Percentiles rank a stretch among this genome's conserved stretches.
Evolutionary conservation across 345 rosid genomes (phyloP).

Genomic region (Leavenworthia alabamica): DNA sequence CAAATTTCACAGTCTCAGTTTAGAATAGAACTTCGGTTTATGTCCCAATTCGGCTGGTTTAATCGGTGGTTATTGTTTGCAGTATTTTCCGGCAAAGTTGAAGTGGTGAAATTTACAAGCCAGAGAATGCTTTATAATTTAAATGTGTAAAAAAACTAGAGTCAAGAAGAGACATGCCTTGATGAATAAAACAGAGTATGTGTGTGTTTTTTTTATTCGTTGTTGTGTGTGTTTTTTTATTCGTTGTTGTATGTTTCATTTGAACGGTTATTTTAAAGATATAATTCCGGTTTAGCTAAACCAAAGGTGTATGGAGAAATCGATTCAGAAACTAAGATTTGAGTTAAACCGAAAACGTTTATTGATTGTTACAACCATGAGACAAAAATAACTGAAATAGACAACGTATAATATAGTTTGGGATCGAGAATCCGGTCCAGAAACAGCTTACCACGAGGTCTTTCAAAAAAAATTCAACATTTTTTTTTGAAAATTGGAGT

Average conservation of each 20-base stretch:
- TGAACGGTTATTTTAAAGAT: too few species aligned
- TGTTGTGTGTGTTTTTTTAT: not conserved
- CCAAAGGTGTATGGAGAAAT: not conserved
- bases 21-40: not conserved
- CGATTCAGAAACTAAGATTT: not conserved
- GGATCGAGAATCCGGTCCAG: too few species aligned
- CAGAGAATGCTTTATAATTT: not conserved
- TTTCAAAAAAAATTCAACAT: too few species aligned
- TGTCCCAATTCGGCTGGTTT: not conserved
- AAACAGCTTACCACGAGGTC: too few species aligned
- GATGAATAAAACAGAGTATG: conserved; percentile 11
- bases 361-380: too few species aligned
- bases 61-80: conserved; percentile 2
- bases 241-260: not conserved
- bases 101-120: conserved; percentile 25
- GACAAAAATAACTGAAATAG: too few species aligned
- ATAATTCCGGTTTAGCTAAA: not conserved
- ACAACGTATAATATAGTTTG: too few species aligned
- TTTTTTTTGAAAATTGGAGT: too few species aligned
- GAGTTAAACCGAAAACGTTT: too few species aligned
- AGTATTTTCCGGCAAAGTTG: conserved; percentile 37
- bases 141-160: not conserved
- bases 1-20: not conserved
- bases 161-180: not conserved
- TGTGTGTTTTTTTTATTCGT: conserved; percentile 9